Evolutionary conservation across 805 yeast species (phyloP).

Genomic region (Debaryomyces maramus): DNA sequence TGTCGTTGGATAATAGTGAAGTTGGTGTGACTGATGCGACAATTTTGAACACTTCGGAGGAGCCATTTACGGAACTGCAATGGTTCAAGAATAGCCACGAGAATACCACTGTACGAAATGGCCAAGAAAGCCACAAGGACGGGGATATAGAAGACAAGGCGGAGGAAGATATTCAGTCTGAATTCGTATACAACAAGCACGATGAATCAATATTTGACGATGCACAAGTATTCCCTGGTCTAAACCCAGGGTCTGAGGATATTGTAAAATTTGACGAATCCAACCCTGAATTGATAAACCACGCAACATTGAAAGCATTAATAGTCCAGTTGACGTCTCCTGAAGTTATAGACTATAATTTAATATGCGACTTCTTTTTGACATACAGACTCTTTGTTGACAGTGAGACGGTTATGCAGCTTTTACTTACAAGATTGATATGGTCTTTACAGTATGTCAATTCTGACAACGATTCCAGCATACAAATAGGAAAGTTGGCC

Average conservation of each 20-base stretch:
- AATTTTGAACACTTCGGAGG: too few relatives aligned
- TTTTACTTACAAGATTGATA: constrained; percentile 62
- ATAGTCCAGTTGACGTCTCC: constrained; percentile 70
- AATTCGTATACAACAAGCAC: constrained; percentile 34
- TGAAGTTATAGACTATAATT: constrained; percentile 69
- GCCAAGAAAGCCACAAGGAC: not conserved
- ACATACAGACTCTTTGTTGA: constrained; percentile 73
- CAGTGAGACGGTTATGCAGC: constrained; percentile 55
- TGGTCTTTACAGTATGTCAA: constrained; percentile 63
- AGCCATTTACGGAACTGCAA: too few relatives aligned
- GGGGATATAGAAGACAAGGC: not conserved
- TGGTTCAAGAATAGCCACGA: not conserved
- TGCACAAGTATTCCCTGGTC: constrained; percentile 31
- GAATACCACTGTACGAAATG: not conserved
- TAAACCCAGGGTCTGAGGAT: constrained; percentile 16
- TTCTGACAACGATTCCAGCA: constrained; percentile 23
- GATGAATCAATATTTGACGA: constrained; percentile 41
- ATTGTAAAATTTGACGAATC: constrained; percentile 36
- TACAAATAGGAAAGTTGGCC: constrained; percentile 59
- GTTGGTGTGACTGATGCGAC: not conserved
- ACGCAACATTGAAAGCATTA: constrained; percentile 45
- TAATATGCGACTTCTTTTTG: constrained; percentile 82
- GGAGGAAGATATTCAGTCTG: constrained; percentile 14
- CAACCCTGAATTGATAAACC: constrained; percentile 33
- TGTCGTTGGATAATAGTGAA: not conserved